phyloP scores from a whole-genome alignment of 345 rosid genomes.

The Citrus medica region DNA sequence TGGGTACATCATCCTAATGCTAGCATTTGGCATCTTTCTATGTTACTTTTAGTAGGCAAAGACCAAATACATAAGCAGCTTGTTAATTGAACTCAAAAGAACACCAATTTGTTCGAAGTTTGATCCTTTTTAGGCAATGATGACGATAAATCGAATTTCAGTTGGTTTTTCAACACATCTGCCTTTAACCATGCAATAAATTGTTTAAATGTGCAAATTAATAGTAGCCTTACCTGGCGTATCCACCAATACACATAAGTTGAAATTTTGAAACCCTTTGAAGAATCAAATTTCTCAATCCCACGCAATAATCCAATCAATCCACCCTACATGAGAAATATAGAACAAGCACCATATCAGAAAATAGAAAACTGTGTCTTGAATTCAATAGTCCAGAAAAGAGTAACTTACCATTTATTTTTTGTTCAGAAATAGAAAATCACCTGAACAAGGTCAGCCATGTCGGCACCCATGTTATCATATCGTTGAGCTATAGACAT shows the following conservation, averaged over 20 bases:
- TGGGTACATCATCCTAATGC: background rate
- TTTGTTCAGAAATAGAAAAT: conserved; percentile 7
- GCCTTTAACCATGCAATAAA: background rate
- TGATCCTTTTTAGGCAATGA: background rate
- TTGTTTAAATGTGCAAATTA: background rate
- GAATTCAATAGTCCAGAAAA: background rate
- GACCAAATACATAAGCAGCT: background rate
- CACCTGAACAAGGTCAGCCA: conserved; percentile 99
- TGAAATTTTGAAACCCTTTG: conserved; percentile 94
- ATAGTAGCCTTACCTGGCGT: conserved; percentile 64
- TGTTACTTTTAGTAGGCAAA: background rate
- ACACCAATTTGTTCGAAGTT: background rate
- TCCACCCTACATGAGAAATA: conserved; percentile 66
- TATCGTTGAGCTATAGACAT: conserved; percentile 93
- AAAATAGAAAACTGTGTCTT: background rate
- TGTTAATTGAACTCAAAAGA: background rate
- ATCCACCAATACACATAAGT: conserved; percentile 99
- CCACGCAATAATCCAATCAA: conserved; percentile 88
- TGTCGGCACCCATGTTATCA: conserved; percentile 84
- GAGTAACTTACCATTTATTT: background rate
- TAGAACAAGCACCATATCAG: background rate
- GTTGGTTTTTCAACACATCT: background rate
- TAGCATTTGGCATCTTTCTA: background rate
- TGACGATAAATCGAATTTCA: background rate
- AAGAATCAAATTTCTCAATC: conserved; percentile 94